These are phyloP conservation scores for Salix suchowensis DNA, from an alignment of 345 rosid genomes.

Conservation along the genomic window DNA sequence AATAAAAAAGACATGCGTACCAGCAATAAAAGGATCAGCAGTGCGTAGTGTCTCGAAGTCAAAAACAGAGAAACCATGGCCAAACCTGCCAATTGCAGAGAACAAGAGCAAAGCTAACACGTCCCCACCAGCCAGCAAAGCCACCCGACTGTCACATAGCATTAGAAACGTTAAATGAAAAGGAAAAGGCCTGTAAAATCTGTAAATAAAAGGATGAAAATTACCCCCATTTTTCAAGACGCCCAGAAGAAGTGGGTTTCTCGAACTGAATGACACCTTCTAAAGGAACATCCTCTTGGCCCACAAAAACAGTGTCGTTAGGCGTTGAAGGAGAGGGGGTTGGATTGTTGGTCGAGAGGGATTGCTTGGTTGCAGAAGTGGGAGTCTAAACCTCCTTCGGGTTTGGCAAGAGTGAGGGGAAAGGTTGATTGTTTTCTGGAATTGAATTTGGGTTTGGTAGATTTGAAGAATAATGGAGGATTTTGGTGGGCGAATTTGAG, in stretches of 20 bases:
- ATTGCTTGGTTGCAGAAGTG: constrained; percentile 31
- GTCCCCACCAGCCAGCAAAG: constrained; percentile 86
- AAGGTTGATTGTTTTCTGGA: constrained; percentile 14
- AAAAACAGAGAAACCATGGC: constrained; percentile 72
- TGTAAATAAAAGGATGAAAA: neutral
- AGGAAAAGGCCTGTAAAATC: neutral
- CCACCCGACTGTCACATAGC: constrained; percentile 53
- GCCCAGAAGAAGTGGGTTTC: constrained; percentile 48
- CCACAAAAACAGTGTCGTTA: constrained; percentile 50
- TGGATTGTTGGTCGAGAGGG: constrained; percentile 9
- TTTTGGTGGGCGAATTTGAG: constrained; percentile 32
- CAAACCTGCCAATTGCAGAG: constrained; percentile 83
- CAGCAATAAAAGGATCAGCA: constrained; percentile 90
- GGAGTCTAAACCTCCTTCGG: constrained; percentile 56
- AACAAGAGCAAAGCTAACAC: constrained; percentile 73
- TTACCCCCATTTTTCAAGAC: constrained; percentile 71
- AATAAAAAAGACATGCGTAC: constrained; percentile 20
- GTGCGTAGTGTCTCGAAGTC: constrained; percentile 71
- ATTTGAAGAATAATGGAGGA: constrained; percentile 15
- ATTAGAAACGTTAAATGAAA: neutral
- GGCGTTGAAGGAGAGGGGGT: constrained; percentile 1
- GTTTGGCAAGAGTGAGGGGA: constrained; percentile 46
- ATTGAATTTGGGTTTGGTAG: constrained; percentile 22
- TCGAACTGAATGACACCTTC: constrained; percentile 96
- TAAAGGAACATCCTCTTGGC: constrained; percentile 61